Evolutionary conservation across 2,329 filamentous ascomycete genomes (phyloP), one percentile per base, ranked within the genome.

Genomic region (Xylaria sp.): DNA sequence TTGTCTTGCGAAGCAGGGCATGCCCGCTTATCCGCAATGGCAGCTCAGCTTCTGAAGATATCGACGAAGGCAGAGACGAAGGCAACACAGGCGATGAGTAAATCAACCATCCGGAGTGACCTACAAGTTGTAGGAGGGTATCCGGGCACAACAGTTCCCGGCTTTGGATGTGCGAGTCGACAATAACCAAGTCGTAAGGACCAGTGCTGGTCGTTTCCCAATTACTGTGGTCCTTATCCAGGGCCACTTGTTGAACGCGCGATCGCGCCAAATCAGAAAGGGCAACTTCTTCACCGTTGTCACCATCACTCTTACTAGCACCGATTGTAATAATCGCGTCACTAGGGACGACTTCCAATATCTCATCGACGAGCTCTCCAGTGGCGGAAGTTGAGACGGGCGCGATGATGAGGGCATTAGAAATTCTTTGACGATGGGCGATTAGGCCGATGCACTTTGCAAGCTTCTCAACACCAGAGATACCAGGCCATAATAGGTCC

Each of bases 391-490:
- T 19, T 9, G 47, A 56, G 5, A 9, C 42, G 5, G 39, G 21
- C 34, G n/a, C 53, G 14, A 69, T n/a, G 27, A 66, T 53, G 17
- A 69, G 54, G 34, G n/a, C 54, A 32, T 56, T 63, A 12, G 67
- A 63, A 56, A 69, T 54, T 3, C 3, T 56, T 45, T 66, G 58
- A 14, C 48, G 63, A 56, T 69, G 67, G 27, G 54, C 30, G 30
- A 69, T 66, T 24, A 69, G 63, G 51, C 50, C 48, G 30, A 63
- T 24, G 51, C 48, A 56, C 2, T 12, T 60, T 27, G 24, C 39
- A 2, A 69, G 21, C 45, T 53, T 66, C 30, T 66, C 67, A 9
- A n/a, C 9, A 1, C 30, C 24, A 7, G 34, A 36, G 34, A 36
- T 11, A 17, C 11, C 2, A 45, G 39, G 39, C 39, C 39, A 36